Conservation (phyloP, 2,329 filamentous ascomycete species). For the Colletotrichum sp. region DNA sequence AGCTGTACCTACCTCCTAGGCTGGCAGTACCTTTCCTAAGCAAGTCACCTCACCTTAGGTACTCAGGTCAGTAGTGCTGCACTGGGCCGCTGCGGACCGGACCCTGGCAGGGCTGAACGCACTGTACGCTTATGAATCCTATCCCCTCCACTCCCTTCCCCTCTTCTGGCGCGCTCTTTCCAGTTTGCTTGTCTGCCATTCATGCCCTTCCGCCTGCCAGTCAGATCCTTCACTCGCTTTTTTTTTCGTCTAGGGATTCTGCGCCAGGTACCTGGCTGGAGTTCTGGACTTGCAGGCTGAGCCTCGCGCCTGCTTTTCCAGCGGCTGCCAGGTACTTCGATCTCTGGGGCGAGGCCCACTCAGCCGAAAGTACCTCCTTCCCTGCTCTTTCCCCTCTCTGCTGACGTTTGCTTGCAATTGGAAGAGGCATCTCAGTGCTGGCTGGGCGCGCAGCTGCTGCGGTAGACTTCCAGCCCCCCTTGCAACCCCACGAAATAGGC, state of each 20-base stretch:
- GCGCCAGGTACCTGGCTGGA: neutral
- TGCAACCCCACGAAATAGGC: slow-evolving; percentile 17
- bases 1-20: neutral
- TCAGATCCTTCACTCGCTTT: neutral
- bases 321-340: slow-evolving; percentile 8
- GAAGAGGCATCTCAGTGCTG: neutral
- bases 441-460: neutral
- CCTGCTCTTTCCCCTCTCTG: slow-evolving; percentile 7
- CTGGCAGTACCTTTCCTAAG: neutral
- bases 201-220: neutral
- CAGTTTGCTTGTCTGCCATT: neutral
- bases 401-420: slow-evolving; percentile 7
- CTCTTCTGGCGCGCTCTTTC: neutral
- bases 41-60: neutral
- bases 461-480: neutral
- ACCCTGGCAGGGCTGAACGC: slow-evolving; percentile 23
- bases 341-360: neutral
- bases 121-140: neutral
- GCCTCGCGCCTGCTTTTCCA: slow-evolving; percentile 1
- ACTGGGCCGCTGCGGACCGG: slow-evolving; percentile 9
- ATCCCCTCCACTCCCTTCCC: neutral
- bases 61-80: neutral
- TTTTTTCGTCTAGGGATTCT: neutral
- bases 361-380: neutral
- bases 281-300: neutral